Evolutionary conservation across 2,329 filamentous ascomycete genomes (phyloP), one percentile per base, ranked within the genome.

Genomic region (Knufia fluminis): DNA sequence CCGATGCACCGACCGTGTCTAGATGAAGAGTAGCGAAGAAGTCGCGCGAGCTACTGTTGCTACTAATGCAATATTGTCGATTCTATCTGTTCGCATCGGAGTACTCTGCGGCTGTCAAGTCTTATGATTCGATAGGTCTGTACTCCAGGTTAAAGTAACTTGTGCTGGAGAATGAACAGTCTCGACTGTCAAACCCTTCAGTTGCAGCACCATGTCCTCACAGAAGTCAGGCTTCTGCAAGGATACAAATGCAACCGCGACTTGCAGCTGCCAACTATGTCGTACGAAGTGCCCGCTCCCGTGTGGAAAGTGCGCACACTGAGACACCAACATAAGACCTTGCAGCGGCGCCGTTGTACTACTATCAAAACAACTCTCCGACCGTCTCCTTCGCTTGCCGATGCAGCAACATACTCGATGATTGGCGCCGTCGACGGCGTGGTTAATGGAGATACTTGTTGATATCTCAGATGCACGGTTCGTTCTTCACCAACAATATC

Each of bases 1-100:
- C 20, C 40, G 40, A 43, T 43, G 40, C 40, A 43, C 40, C 40
- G 40, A 43, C 40, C 19, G n/a, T 43, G 40, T 28, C 40, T 26
- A 43, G 40, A 28, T 43, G 40, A 24, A 43, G 20, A 26, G 40
- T 22, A 26, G 24, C 20, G 28, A 10, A 26, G 40, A 19, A 26
- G 24, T 10, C 22, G 8, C 19, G 22, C 20, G 20, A 43, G 24
- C 40, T 43, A 43, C 40, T 43, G 33, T 14, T 43, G 20, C 10
- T 43, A 6, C 22, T 43, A 43, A 43, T 26, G 40, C 40, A 26
- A 17, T 22, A 40, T 43, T 28, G 40, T 12, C 40, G 40, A 43
- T 26, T 24, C 40, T 10, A 43, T 12, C 22, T 6, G 14, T 9
- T 14, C 23, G 40, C 9, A 12, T 24, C 10, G 22, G 22, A 22